Evolutionary conservation across 1,284 basidiomycete genomes (phyloP), one percentile per base, ranked within the genome.

Genomic region (Ganoderma multipileum): DNA sequence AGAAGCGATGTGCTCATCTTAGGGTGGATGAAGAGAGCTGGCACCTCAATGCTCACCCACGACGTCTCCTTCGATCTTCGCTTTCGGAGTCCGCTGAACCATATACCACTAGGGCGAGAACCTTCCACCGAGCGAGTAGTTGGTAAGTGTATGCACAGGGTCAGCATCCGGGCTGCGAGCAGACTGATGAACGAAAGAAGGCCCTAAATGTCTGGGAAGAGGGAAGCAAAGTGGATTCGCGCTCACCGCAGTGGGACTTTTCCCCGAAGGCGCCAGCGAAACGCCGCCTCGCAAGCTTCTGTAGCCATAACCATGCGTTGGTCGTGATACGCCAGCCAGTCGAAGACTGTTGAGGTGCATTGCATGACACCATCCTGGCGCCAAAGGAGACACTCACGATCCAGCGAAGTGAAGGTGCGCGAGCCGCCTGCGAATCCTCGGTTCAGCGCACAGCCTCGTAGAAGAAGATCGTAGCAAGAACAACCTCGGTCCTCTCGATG

Each of bases 401-500:
- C 63, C 44, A 26, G 55, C 33, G 47, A 68, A 70, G 47, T n/a
- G 36, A 39, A 26, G 23, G n/a, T 50, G 28, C 60, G 52, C 67
- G 39, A 68, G 55, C 65, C 65, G 70, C n/a, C 62, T 67, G 39
- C 38, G 70, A 44, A 68, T 63, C 55, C 52, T 68, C 23, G 61
- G 38, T 50, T 42, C 23, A 11, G 47, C 38, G 64, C 60, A 50
- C 55, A 38, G n/a, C 62, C 70, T 42, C 50, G 23, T 3, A 2
- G 61, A 71, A 68, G 20, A 30, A 63, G 65, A 71, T 67, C 50
- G 55, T 69, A 38, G 71, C 66, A 28, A 64, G 66, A 23, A 71
- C 54, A 28, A 70, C 26, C 16, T 73, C 72, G 36, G 59, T 64
- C 52, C 72, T 61, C 20, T 71, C 47, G 26, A 73, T 66, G 47